Evolutionary conservation across 768 basidiomycete species (phyloP), one percentile per base, ranked within the genome.

Genomic region (Astraeus odoratus): DNA sequence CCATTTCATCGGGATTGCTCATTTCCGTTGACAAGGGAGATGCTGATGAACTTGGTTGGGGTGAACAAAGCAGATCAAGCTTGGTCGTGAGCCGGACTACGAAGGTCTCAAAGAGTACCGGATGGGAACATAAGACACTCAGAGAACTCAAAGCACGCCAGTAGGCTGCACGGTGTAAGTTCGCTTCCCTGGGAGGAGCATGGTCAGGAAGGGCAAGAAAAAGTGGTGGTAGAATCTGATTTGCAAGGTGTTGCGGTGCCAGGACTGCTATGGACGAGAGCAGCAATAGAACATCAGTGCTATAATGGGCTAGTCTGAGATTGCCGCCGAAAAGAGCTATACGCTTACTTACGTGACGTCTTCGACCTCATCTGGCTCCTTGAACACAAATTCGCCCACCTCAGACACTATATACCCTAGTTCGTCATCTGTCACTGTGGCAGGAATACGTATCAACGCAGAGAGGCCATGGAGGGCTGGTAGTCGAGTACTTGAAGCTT

Each of bases 21-120:
- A 22, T 36, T 22, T 25, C 40, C 18, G 27, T 26, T 6, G 25
- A 9, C 2, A 51, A 39, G 44, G 51, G 13, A 35, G 46, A 27
- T 33, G 44, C 20, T 23, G 50, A 12, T 18, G 44, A 18, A 9
- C 62, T 47, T 5, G 69, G 57, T 0, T 57, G 48, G 5, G 67
- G 52, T 36, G 73, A 59, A 51, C 80, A 81, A n/a, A 86, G 61
- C 0, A 84, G 56, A 39, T 89, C 85, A 24, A 98, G 69, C 61
- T 90, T 89, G 3, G 83, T 77, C 2, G 72, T 76, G 19, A 96
- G 68, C 15, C 88, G 80, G 38, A 90, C 73, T 42, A 90, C 79
- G 22, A 98, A 73, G 4, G 73, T 81, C 57, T 90, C 89, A 61
- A 95, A 97, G n/a, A 98, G 73, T 12, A 77, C 70, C 0, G 83